Base-by-base conservation (phyloP, 2,329 filamentous ascomycete species). In the Capronia americana region DNA sequence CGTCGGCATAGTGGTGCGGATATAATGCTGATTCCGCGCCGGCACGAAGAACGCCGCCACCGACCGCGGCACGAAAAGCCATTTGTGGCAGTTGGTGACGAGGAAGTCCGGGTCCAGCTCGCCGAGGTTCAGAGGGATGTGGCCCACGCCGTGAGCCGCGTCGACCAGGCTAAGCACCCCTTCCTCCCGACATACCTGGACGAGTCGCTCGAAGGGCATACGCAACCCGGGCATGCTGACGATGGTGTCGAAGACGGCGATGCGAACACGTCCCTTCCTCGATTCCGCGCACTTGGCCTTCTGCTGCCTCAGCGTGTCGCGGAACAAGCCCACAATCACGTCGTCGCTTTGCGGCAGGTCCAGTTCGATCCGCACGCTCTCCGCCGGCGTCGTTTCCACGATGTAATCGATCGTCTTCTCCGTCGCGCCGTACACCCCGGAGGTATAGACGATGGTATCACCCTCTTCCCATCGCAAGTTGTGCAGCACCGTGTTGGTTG, bases 81-180 rank as follows among this genome's bases (percentile, higher is more conserved):
- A 97, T 81, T 96, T 96, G 81, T 96, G 92, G 72, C 88, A 91
- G 77, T 97, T 97, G 59, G 85, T 89, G 14, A 93, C 85, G 74
- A 96, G 91, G 79, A 96, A 97, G 77, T 97, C 93, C 0, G 92
- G 89, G 67, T 92, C 86, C 3, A 92, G 79, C 2, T 78, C 76
- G 0, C 75, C 69, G 12, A 97, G 79, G 76, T 96, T 86, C 7
- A 97, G 77, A 1, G 85, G 81, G 6, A 97, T 83, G 77, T 94
- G 90, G 1, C 93, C 93, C 26, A 96, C 80, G 0, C 90, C 90
- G 78, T 97, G 93, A 0, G 93, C 93, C 17, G 87, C 93, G 75
- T 97, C 93, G 44, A 97, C 82, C 14, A 92, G 81, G 71, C 90
- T 93, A 59, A 94, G 74, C 1, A 97, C 79, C 0, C 85, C 86